A percentile compares a stretch with the other conserved stretches of the same genome.
Conservation (phyloP, 805 yeast species). For the Wickerhamomyces queroliae region DNA sequence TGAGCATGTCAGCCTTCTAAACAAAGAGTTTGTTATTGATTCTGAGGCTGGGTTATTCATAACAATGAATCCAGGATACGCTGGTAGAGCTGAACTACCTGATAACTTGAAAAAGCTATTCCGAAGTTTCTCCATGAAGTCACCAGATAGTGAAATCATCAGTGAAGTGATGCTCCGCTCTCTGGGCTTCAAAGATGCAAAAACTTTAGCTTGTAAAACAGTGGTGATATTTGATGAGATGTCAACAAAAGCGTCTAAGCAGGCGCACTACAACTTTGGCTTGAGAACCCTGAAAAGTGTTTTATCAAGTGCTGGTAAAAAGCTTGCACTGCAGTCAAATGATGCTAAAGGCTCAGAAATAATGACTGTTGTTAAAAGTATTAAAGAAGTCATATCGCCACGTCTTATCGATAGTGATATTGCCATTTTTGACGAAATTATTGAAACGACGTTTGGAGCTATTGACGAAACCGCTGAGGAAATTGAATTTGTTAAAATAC, state of each 20-base stretch:
- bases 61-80: slow-evolving; percentile 87
- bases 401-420: slow-evolving; percentile 54
- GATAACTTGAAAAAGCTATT: slow-evolving; percentile 80
- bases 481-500: slow-evolving; percentile 18
- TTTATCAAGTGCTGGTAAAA: slow-evolving; percentile 49
- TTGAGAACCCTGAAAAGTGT: slow-evolving; percentile 72
- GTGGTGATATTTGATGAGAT: slow-evolving; percentile 51
- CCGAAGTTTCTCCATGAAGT: slow-evolving; percentile 65
- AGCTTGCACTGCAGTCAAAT: slow-evolving; percentile 23
- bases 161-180: slow-evolving; percentile 68
- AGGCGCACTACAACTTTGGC: slow-evolving; percentile 87
- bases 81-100: slow-evolving; percentile 78
- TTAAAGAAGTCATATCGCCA: slow-evolving; percentile 63
- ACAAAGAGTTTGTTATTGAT: slow-evolving; percentile 32
- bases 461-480: slow-evolving; percentile 19
- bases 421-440: slow-evolving; percentile 25
- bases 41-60: slow-evolving; percentile 68
- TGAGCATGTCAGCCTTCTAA: slow-evolving; percentile 33
- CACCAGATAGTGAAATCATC: slow-evolving; percentile 65
- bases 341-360: slow-evolving; percentile 20
- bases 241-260: slow-evolving; percentile 36
- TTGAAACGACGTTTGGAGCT: slow-evolving; percentile 23
- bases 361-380: slow-evolving; percentile 40
- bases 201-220: slow-evolving; percentile 36
- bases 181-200: slow-evolving; percentile 57